Evolutionary conservation across 352 stramenopile genomes (phyloP).

Genomic region (Globisporangium acanthophoron): DNA sequence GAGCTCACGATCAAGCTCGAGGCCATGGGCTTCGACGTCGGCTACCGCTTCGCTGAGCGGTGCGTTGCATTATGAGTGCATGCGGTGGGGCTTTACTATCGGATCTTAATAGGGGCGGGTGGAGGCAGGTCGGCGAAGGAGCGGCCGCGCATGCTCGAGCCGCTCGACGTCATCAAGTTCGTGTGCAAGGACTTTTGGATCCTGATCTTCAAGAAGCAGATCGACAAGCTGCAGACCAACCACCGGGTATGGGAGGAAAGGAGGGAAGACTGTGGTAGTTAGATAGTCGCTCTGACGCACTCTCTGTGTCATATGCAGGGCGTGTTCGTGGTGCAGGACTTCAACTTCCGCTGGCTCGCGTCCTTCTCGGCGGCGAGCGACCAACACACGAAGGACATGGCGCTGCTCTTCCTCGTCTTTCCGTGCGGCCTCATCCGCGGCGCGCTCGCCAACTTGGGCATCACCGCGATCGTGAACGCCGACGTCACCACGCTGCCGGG

Average conservation of each 20-base stretch:
- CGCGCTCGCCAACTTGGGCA: conserved; percentile 92
- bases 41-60: conserved; percentile 79
- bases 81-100: neutral
- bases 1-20: conserved; percentile 80
- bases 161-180: conserved; percentile 97
- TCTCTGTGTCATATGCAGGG: conserved; percentile 24
- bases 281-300: neutral
- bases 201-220: conserved; percentile 96
- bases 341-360: conserved; percentile 90
- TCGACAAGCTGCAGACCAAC: conserved; percentile 98
- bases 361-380: conserved; percentile 74
- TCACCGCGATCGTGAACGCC: conserved; percentile 93
- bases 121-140: conserved; percentile 47
- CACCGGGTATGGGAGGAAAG: conserved; percentile 69
- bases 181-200: conserved; percentile 98
- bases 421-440: conserved; percentile 94
- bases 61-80: conserved; percentile 9
- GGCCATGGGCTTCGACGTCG: conserved; percentile 83
- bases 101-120: too few species aligned
- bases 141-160: conserved; percentile 75
- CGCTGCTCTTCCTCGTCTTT: conserved; percentile 93
- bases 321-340: conserved; percentile 95
- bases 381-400: conserved; percentile 86
- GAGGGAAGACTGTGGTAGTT: neutral
- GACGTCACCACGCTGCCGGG: conserved; percentile 90